These are phyloP conservation scores for Diaporthe longicolla DNA, from an alignment of 2,329 filamentous ascomycete species.

Conservation along the genomic window DNA sequence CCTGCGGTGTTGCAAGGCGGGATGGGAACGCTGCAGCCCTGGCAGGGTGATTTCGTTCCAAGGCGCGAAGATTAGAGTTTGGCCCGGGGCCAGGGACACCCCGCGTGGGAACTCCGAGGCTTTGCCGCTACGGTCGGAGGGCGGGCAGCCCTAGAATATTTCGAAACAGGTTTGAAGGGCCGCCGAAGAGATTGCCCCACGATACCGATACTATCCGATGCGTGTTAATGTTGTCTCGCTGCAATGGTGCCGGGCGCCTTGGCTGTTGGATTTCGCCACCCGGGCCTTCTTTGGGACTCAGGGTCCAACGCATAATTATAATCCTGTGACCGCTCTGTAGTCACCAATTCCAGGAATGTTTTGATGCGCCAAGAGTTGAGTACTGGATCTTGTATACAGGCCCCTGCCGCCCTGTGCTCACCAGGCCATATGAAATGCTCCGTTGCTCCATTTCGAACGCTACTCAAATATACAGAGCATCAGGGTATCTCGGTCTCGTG, in stretches of 20 bases:
- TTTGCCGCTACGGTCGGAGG: neutral
- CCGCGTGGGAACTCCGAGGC: neutral
- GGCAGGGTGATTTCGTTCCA: slow-evolving; percentile 15
- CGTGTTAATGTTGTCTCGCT: neutral
- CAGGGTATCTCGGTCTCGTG: neutral
- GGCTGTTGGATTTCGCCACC: neutral
- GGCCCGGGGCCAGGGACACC: slow-evolving; percentile 3
- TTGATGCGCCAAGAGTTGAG: neutral
- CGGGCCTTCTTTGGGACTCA: neutral
- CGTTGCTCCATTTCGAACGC: neutral
- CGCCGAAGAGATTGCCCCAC: neutral
- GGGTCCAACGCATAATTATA: neutral
- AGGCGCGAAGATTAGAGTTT: slow-evolving; percentile 16
- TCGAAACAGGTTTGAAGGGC: slow-evolving; percentile 9
- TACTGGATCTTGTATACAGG: neutral
- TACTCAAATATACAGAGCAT: neutral
- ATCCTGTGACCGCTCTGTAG: neutral
- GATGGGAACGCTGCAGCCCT: slow-evolving; percentile 7
- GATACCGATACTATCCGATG: neutral
- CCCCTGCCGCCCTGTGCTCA: neutral
- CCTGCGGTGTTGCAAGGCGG: neutral
- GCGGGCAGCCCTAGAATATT: neutral
- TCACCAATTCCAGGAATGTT: neutral
- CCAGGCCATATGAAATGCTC: neutral
- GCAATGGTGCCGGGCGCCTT: neutral